Evolutionary conservation across 2,329 filamentous ascomycete species (phyloP).

Genomic region (Nakataea oryzae): DNA sequence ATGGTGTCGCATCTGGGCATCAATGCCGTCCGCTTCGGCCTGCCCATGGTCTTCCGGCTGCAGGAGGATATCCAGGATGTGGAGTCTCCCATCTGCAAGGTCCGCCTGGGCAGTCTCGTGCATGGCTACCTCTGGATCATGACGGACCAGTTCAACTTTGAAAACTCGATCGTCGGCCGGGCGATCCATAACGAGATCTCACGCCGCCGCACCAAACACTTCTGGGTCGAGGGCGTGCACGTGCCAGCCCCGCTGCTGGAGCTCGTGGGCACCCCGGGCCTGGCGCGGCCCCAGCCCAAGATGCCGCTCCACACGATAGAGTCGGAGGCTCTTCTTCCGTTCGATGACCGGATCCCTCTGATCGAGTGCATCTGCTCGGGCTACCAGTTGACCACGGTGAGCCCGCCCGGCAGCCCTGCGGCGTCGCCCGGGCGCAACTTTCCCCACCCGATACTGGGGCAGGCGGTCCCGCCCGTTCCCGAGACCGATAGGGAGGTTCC

Average conservation of each 20-base stretch:
- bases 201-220: constrained; percentile 58
- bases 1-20: constrained; percentile 71
- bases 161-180: constrained; percentile 56
- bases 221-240: constrained; percentile 69
- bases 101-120: constrained; percentile 73
- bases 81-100: constrained; percentile 57
- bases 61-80: constrained; percentile 72
- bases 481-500: constrained; percentile 49
- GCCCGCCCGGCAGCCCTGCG: constrained; percentile 60
- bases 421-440: constrained; percentile 57
- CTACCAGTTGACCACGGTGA: constrained; percentile 50
- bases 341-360: constrained; percentile 61
- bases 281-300: constrained; percentile 28
- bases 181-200: constrained; percentile 68
- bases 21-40: constrained; percentile 65
- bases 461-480: constrained; percentile 24
- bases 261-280: constrained; percentile 44
- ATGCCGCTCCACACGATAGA: constrained; percentile 45
- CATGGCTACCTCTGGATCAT: constrained; percentile 84
- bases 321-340: constrained; percentile 58
- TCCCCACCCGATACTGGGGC: constrained; percentile 49
- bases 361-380: constrained; percentile 64
- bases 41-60: constrained; percentile 82
- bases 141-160: constrained; percentile 67
- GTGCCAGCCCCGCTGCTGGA: constrained; percentile 59